Conservation (phyloP, 208 protist species). For the Crithidia brevicula region DNA sequence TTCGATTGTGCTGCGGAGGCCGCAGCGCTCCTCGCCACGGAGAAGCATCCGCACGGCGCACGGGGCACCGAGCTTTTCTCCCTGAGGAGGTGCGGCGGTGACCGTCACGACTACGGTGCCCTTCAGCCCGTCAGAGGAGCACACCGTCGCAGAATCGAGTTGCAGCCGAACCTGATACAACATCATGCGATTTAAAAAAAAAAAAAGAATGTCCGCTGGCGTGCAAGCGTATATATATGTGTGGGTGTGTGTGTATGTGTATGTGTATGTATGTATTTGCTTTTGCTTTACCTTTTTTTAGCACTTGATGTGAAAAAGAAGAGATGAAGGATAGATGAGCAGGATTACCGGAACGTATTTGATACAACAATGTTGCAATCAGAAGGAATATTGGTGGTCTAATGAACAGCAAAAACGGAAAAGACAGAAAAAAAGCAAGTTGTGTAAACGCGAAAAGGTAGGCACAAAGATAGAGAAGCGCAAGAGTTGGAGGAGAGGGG, state of each 20-base stretch:
- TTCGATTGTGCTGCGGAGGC: background rate
- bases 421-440: background rate
- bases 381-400: no score
- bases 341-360: no score
- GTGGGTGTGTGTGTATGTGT: no score
- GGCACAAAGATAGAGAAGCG: conserved; percentile 1
- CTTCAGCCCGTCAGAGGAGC: conserved; percentile 3
- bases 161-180: conserved; percentile 1
- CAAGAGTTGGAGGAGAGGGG: no score
- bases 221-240: no score
- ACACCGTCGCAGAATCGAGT: background rate
- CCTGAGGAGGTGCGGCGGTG: background rate
- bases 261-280: no score
- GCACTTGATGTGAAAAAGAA: no score
- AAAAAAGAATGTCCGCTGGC: no score
- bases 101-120: conserved; percentile 5
- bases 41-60: conserved; percentile 15
- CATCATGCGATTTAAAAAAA: background rate
- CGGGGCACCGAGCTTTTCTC: background rate
- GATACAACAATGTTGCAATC: no score
- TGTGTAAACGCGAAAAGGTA: background rate
- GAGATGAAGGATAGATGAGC: no score
- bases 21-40: conserved; percentile 3
- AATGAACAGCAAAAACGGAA: conserved; percentile 8
- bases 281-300: no score